Conservation (phyloP, 345 rosid species). For the Erucastrum elatum region DNA sequence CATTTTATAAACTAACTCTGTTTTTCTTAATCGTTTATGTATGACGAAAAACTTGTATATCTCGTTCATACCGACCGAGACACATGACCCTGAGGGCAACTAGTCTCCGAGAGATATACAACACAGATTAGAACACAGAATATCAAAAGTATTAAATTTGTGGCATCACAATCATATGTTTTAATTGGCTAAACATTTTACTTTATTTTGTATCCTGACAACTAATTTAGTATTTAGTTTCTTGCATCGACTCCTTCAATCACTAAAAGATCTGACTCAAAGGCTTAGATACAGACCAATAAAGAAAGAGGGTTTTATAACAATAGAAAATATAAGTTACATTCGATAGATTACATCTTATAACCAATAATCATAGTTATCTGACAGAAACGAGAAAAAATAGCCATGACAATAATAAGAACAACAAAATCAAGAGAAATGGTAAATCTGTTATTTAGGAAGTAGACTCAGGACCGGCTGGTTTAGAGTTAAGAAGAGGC, state of each 20-base stretch:
- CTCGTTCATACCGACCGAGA: not conserved
- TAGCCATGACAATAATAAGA: conserved; percentile 12
- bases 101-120: not conserved
- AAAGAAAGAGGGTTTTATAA: not conserved
- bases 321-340: not conserved
- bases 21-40: not conserved
- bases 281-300: not conserved
- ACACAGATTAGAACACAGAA: not conserved
- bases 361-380: conserved; percentile 20
- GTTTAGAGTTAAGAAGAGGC: conserved; percentile 82
- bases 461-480: conserved; percentile 54
- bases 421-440: conserved; percentile 19
- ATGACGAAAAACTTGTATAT: not conserved
- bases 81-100: not conserved
- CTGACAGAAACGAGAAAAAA: not conserved
- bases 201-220: not conserved
- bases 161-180: not conserved
- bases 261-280: too few species aligned
- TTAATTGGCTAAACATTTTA: not conserved
- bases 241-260: not conserved
- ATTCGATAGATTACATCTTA: conserved; percentile 13
- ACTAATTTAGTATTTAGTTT: not conserved
- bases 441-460: conserved; percentile 37
- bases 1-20: not conserved
- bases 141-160: not conserved